Evolutionary conservation across 2,329 filamentous ascomycete genomes (phyloP).

Genomic region (Cytospora leucostoma): DNA sequence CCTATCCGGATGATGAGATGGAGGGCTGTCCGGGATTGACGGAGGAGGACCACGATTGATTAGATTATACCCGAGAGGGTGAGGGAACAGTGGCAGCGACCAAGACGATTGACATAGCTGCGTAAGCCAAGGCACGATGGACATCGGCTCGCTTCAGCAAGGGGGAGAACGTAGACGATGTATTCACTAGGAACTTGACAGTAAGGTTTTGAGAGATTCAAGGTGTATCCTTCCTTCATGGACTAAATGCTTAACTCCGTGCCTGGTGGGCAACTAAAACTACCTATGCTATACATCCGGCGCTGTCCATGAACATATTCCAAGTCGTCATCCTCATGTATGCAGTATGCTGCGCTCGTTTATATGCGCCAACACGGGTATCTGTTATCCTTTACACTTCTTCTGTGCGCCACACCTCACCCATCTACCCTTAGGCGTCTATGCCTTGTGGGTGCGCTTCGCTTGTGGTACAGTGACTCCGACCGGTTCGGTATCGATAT

Average conservation of each 20-base stretch:
- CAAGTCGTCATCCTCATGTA: conserved; percentile 2
- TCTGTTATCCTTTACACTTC: conserved; percentile 15
- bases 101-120: not conserved
- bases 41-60: conserved; percentile 75
- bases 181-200: not conserved
- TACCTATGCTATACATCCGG: conserved; percentile 7
- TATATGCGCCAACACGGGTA: conserved; percentile 15
- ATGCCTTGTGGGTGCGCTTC: conserved; percentile 11
- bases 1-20: conserved; percentile 72
- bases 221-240: not conserved
- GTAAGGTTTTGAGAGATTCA: not conserved
- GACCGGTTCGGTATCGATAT: conserved; percentile 18
- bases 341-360: conserved; percentile 1
- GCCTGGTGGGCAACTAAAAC: conserved; percentile 1
- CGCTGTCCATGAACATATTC: not conserved
- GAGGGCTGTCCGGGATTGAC: conserved; percentile 85
- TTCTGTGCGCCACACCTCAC: not conserved
- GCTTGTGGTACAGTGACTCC: conserved; percentile 8
- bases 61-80: not conserved
- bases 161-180: not conserved
- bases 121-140: too few species aligned
- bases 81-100: not conserved
- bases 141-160: not conserved
- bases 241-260: not conserved
- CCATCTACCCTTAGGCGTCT: not conserved